Base-by-base conservation (phyloP, 768 basidiomycete genomes). In the Lactarius evosmus region DNA sequence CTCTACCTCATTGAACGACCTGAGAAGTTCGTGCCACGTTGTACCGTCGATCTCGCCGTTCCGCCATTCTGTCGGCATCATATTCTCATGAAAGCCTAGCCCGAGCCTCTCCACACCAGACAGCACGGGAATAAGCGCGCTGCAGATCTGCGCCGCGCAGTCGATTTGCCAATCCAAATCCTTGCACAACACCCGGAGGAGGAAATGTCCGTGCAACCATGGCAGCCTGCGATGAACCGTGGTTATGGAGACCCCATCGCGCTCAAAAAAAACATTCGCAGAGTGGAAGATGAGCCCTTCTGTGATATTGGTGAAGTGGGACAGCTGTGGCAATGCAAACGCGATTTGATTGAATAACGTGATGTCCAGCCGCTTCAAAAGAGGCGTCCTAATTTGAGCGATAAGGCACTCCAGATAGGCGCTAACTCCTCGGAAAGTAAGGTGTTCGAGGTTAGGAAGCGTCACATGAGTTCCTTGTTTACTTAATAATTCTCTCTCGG, bases 151-250 rank as follows among this genome's bases (percentile, higher is more conserved):
- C 19, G 44, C 41, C 7, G 54, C 44, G 11, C 53, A 44, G 14
- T 36, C 16, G 16, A 61, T 30, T 22, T 61, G 53, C 61, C 61
- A 36, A 25, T 61, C 33, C 30, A 61, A 61, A 9, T 22, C 16
- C 33, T 16, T 61, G 32, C 54, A 44, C 7, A 4, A 14, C 33
- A 56, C 17, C 4, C 8, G 25, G 4, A 61, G 53, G 32, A 16
- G 3, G 33, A 61, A 36, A 16, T 4, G 4, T 9, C 14, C 22
- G 4, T 53, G 29, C 9, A 17, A 2, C 5, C 19, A n/a, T 6
- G 9, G 38, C 2, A 7, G 16, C 7, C 12, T 19, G 14, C 17
- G 16, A 1, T 46, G 2, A 12, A 16, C 32, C 0, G 22, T 1
- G 33, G n/a, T 1, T 11, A 60, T 11, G 2, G 32, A 36, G 33